phyloP scores from a whole-genome alignment of 2,329 filamentous ascomycete genomes.

The Acrocalymma vagum region DNA sequence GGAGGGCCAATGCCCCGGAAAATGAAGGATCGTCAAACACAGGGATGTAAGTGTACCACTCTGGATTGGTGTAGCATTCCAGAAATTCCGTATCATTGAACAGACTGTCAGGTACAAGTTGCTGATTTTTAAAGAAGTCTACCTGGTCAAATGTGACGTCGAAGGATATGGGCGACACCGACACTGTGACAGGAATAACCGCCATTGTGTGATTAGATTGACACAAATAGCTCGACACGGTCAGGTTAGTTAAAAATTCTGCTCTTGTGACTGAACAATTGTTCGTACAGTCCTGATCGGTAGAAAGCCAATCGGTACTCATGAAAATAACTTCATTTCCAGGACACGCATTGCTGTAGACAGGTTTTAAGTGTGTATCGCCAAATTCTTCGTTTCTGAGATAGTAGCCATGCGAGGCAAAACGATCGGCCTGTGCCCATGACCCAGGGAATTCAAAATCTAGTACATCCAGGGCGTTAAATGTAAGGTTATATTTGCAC shows the following conservation, averaged over 20 bases:
- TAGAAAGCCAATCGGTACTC: slow-evolving; percentile 11
- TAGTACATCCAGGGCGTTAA: not conserved
- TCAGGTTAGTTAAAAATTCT: slow-evolving; percentile 6
- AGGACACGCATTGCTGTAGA: too few relatives aligned
- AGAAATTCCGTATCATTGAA: slow-evolving; percentile 5
- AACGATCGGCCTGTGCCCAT: slow-evolving; percentile 4
- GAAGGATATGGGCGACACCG: slow-evolving; percentile 4
- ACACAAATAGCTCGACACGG: slow-evolving; percentile 8
- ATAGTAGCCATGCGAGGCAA: slow-evolving; percentile 6
- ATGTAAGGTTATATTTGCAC: slow-evolving; percentile 12
- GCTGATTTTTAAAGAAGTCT: slow-evolving; percentile 3
- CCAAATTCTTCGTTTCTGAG: too few relatives aligned
- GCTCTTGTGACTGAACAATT: not conserved
- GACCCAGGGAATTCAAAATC: not conserved
- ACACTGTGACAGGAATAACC: slow-evolving; percentile 5
- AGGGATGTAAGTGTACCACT: slow-evolving; percentile 8
- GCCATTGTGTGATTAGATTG: slow-evolving; percentile 8
- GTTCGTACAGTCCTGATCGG: not conserved
- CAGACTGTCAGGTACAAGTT: not conserved
- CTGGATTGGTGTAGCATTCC: slow-evolving; percentile 1
- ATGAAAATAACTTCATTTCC: slow-evolving; percentile 13
- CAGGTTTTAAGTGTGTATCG: too few relatives aligned
- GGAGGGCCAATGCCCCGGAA: slow-evolving; percentile 7
- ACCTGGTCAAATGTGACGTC: slow-evolving; percentile 5
- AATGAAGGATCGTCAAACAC: not conserved